Evolutionary conservation across 2,329 filamentous ascomycete genomes (phyloP).

Genomic region (Phialophora macrospora): DNA sequence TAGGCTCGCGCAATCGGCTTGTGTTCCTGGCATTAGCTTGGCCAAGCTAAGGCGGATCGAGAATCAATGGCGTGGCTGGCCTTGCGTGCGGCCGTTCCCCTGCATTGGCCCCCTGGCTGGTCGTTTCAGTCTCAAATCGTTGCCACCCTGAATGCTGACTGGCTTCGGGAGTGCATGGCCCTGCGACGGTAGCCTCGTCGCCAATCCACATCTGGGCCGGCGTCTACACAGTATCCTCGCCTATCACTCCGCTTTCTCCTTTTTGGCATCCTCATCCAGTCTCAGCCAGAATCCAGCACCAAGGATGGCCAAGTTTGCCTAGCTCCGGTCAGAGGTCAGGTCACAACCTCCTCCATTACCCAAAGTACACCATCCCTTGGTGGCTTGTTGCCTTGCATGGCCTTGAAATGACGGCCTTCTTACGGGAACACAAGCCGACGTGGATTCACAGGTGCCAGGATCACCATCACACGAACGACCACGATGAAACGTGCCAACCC

Average conservation of each 20-base stretch:
- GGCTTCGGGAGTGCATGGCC: constrained; percentile 12
- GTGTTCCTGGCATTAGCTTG: constrained; percentile 8
- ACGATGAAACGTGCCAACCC: constrained; percentile 37
- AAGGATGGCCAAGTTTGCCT: constrained; percentile 5
- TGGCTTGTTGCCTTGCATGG: background rate
- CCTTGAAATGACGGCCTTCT: constrained; percentile 25
- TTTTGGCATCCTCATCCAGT: constrained; percentile 12
- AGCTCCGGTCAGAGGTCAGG: constrained; percentile 2
- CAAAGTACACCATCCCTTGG: background rate
- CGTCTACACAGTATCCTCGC: constrained; percentile 2
- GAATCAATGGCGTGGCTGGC: constrained; percentile 8
- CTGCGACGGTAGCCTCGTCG: constrained; percentile 28
- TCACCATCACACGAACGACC: constrained; percentile 27
- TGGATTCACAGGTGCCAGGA: constrained; percentile 18
- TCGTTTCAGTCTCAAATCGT: constrained; percentile 11
- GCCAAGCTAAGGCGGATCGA: constrained; percentile 12
- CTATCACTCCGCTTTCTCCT: constrained; percentile 12
- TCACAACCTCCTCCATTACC: background rate
- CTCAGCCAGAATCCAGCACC: constrained; percentile 8
- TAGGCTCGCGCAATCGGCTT: background rate
- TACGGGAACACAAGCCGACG: constrained; percentile 4
- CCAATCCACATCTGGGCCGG: background rate
- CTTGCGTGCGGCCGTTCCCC: constrained; percentile 9
- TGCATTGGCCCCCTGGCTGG: constrained; percentile 17
- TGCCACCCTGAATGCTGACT: constrained; percentile 21